phyloP scores from a whole-genome alignment of 108 stramenopile genomes.

The Mayamaea pseudoterrestris region DNA sequence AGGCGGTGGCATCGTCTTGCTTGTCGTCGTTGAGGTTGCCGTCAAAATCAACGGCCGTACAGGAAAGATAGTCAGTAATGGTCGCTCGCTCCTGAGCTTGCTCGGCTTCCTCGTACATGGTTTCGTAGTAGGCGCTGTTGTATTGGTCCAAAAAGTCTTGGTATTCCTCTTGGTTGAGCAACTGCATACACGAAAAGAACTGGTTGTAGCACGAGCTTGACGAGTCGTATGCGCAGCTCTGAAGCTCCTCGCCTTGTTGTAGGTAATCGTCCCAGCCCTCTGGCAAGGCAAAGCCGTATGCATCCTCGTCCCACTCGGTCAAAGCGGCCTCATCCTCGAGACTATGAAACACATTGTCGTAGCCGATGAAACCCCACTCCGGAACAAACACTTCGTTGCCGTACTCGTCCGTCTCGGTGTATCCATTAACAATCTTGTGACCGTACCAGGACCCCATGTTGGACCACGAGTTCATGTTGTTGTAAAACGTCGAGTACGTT shows the following conservation, averaged over 20 bases:
- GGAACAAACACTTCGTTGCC: too few species aligned
- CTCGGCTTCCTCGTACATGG: background rate
- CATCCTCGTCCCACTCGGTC: too few species aligned
- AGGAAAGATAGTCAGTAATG: too few species aligned
- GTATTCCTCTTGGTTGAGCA: constrained; percentile 4
- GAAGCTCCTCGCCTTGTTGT: background rate
- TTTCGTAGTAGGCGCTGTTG: constrained; percentile 1
- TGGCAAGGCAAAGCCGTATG: too few species aligned
- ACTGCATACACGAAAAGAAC: constrained; percentile 1
- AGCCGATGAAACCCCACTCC: too few species aligned
- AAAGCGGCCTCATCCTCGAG: too few species aligned
- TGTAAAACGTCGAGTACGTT: too few species aligned
- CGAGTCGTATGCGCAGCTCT: constrained; percentile 1
- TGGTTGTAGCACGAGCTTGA: constrained; percentile 3
- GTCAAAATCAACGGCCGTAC: too few species aligned
- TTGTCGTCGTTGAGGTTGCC: too few species aligned
- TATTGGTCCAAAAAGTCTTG: constrained; percentile 3
- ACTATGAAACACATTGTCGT: too few species aligned
- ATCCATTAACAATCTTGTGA: constrained; percentile 7
- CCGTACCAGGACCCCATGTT: too few species aligned
- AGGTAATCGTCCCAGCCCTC: constrained; percentile 1
- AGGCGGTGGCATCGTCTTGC: background rate
- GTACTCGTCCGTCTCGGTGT: constrained; percentile 11
- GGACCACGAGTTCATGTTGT: too few species aligned
- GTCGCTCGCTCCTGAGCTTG: background rate